Conservation (phyloP, 2,329 filamentous ascomycete species). For the Fusarium sp. region DNA sequence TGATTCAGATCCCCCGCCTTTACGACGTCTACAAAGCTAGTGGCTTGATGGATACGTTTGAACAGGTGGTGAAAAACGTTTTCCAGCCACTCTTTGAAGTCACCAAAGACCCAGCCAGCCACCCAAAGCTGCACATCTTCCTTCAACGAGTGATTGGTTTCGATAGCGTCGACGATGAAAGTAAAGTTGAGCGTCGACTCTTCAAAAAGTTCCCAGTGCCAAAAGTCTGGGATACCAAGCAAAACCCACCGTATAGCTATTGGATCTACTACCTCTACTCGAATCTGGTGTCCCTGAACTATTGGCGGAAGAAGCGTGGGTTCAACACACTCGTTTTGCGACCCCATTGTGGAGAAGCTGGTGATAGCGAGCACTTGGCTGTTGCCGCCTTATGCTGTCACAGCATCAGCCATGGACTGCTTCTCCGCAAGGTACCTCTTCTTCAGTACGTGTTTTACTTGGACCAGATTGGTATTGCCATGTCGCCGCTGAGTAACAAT, state of each 20-base stretch:
- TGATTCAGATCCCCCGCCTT: slow-evolving; percentile 93
- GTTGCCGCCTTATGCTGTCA: slow-evolving; percentile 93
- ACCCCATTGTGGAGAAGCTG: slow-evolving; percentile 96
- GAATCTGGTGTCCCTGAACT: slow-evolving; percentile 92
- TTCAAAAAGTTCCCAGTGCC: slow-evolving; percentile 96
- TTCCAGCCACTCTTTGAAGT: slow-evolving; percentile 96
- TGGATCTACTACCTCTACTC: slow-evolving; percentile 99
- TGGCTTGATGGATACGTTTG: slow-evolving; percentile 87
- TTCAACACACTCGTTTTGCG: slow-evolving; percentile 96
- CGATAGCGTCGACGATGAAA: slow-evolving; percentile 98
- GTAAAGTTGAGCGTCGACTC: slow-evolving; percentile 93
- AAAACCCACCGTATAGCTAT: slow-evolving; percentile 98
- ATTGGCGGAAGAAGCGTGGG: slow-evolving; percentile 88
- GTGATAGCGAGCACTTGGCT: slow-evolving; percentile 95
- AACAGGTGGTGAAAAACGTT: slow-evolving; percentile 90
- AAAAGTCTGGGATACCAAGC: slow-evolving; percentile 87
- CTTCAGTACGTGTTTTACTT: slow-evolving; percentile 98
- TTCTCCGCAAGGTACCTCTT: slow-evolving; percentile 92
- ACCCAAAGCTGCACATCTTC: slow-evolving; percentile 95
- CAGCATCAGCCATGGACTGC: slow-evolving; percentile 94
- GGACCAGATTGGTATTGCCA: slow-evolving; percentile 97
- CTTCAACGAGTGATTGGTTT: slow-evolving; percentile 96
- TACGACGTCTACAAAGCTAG: slow-evolving; percentile 96
- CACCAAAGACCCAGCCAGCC: slow-evolving; percentile 85
- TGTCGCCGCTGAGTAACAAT: slow-evolving; percentile 99